Base-by-base conservation (phyloP, 805 yeast species). In the Citeromyces matritensis region DNA sequence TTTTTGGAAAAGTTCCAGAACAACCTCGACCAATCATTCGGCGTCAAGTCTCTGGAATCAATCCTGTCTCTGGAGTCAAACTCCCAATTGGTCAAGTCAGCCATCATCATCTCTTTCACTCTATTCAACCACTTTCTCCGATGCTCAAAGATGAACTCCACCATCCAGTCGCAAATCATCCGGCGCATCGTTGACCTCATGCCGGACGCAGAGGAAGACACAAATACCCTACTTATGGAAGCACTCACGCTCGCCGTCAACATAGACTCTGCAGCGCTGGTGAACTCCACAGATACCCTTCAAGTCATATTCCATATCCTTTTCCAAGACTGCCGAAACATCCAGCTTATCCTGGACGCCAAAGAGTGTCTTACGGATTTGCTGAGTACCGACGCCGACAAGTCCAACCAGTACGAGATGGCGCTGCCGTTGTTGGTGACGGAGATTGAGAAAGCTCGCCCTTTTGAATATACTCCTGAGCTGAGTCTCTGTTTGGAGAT, bases 141-240 rank as follows among this genome's bases (percentile, higher is more conserved):
- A 13, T 32, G 44, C 6, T 29, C 38, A 6, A 31, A 42, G 25
- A 45, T 55, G 37, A 41, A 35, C 27, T 9, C 17, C 6, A 43
- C 40, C 2, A 44, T 48, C 25, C 60, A 55, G 33, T 27, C 29
- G 10, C 33, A 36, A 10, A 34, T 55, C 17, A 35, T 68, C 24
- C 29, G 39, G 1, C 38, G 69, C 0, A 60, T 74, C 8, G 43
- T 48, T 3, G 48, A 62, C 2, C 49, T 88, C 7, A 45, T 65
- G 3, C 66, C 63, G 2, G 77, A 70, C 1, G 68, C 91, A 0
- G 80, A 73, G 29, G 95, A 83, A 29, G 97, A 86, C 43, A 68
- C 94, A 0, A 72, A 80, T 24, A 69, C 85, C 1, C 61, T 79
- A 30, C 51, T 86, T 27, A 62, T 81, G 9, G 95, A 85, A 46